phyloP scores from a whole-genome alignment of 129 eudicot genomes.

The Tagetes erecta region DNA sequence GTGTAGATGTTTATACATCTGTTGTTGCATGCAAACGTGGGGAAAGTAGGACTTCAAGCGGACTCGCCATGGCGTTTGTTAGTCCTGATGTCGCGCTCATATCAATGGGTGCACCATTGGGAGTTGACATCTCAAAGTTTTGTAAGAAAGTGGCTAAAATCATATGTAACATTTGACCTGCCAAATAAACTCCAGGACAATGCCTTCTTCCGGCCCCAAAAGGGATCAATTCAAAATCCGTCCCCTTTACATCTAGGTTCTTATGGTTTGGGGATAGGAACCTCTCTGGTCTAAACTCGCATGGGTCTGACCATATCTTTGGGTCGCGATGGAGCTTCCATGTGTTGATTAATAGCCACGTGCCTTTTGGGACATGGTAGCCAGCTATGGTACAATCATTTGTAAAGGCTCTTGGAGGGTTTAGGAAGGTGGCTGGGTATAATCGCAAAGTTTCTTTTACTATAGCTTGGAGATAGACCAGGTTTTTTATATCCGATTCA shows the following conservation, averaged over 20 bases:
- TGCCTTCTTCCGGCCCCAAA: slow-evolving; percentile 30
- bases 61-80: slow-evolving; percentile 24
- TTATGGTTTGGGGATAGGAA: neutral
- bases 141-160: slow-evolving; percentile 27
- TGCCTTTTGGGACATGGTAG: neutral
- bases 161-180: slow-evolving; percentile 20
- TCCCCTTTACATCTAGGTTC: neutral
- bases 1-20: neutral
- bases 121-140: slow-evolving; percentile 19
- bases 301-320: slow-evolving; percentile 9
- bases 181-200: slow-evolving; percentile 20
- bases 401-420: slow-evolving; percentile 15
- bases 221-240: neutral
- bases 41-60: slow-evolving; percentile 13
- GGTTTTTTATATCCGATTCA: neutral
- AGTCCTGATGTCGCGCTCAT: slow-evolving; percentile 20
- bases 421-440: slow-evolving; percentile 2
- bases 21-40: slow-evolving; percentile 11
- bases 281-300: slow-evolving; percentile 24
- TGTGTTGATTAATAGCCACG: neutral
- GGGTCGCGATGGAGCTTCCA: slow-evolving; percentile 29
- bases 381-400: slow-evolving; percentile 15
- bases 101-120: slow-evolving; percentile 15
- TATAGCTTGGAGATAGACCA: slow-evolving; percentile 26
- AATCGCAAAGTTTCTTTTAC: slow-evolving; percentile 20